Evolutionary conservation across 192 early-diverging fungal species (phyloP).

Genomic region (Jimgerdemannia lactiflua): DNA sequence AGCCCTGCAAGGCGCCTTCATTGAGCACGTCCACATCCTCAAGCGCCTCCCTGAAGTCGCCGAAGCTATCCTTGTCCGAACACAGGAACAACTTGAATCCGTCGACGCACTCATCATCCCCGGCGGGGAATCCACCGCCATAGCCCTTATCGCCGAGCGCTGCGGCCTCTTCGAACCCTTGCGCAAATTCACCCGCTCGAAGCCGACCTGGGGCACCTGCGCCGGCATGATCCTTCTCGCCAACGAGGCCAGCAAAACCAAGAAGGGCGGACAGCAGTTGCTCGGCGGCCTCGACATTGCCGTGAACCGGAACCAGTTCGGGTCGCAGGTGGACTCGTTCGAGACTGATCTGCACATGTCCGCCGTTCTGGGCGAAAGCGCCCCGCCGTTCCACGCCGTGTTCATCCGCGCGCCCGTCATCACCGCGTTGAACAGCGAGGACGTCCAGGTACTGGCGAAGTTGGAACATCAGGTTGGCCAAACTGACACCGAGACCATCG

Average conservation of each 20-base stretch:
- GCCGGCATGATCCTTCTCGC: conserved; percentile 95
- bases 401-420: conserved; percentile 98
- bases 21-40: conserved; percentile 87
- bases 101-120: conserved; percentile 93
- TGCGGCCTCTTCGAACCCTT: conserved; percentile 77
- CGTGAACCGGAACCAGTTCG: conserved; percentile 94
- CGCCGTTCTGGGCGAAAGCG: conserved; percentile 36
- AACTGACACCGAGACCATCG: conserved; percentile 60
- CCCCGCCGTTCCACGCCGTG: conserved; percentile 55
- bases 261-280: conserved; percentile 84
- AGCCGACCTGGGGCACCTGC: conserved; percentile 93
- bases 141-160: conserved; percentile 90
- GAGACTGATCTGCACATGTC: conserved; percentile 61
- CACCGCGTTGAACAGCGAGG: conserved; percentile 57
- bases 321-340: conserved; percentile 91
- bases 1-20: conserved; percentile 97
- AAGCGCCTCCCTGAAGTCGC: conserved; percentile 60
- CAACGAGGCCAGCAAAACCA: conserved; percentile 66
- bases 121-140: conserved; percentile 94
- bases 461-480: conserved; percentile 56
- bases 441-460: conserved; percentile 71
- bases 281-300: conserved; percentile 81
- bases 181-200: conserved; percentile 68
- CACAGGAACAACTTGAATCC: conserved; percentile 59
- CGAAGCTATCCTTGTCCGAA: conserved; percentile 62